Evolutionary conservation across 108 stramenopile species (phyloP).

Genomic region (Schizochytrium sp.): DNA sequence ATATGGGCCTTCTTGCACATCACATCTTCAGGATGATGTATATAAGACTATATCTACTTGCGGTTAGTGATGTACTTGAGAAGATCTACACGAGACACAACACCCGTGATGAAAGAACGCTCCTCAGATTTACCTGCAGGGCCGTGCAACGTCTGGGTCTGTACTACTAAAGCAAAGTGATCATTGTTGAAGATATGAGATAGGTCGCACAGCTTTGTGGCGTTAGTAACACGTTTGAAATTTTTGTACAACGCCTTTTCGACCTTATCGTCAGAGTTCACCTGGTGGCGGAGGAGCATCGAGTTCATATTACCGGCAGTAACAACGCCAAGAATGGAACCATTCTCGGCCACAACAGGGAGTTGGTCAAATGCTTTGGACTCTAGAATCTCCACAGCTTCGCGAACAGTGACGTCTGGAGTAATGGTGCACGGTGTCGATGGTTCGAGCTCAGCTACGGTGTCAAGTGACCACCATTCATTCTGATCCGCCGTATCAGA

Average conservation of each 20-base stretch:
- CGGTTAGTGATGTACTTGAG: constrained; percentile 70
- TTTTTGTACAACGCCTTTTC: constrained; percentile 88
- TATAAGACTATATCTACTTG: background rate
- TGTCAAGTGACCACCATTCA: constrained; percentile 77
- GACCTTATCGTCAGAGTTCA: constrained; percentile 80
- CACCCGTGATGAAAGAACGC: constrained; percentile 63
- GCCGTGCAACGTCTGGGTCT: constrained; percentile 84
- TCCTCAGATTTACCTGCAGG: background rate
- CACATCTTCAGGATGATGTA: no score
- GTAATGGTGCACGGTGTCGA: constrained; percentile 89
- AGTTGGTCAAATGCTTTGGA: constrained; percentile 93
- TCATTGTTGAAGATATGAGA: constrained; percentile 88
- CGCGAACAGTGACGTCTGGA: constrained; percentile 83
- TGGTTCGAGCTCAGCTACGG: constrained; percentile 84
- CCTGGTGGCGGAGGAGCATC: constrained; percentile 79
- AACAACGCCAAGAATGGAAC: constrained; percentile 87
- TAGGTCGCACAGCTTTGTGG: constrained; percentile 82
- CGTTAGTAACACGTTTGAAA: constrained; percentile 84
- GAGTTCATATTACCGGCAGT: constrained; percentile 91
- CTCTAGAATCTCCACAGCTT: constrained; percentile 86
- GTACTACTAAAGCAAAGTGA: constrained; percentile 87
- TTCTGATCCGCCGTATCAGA: constrained; percentile 74
- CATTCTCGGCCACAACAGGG: constrained; percentile 84
- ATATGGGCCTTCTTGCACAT: no score
- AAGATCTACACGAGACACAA: constrained; percentile 75